These are phyloP conservation scores for Brassica juncea DNA, from an alignment of 345 rosid genomes.

Conservation along the genomic window DNA sequence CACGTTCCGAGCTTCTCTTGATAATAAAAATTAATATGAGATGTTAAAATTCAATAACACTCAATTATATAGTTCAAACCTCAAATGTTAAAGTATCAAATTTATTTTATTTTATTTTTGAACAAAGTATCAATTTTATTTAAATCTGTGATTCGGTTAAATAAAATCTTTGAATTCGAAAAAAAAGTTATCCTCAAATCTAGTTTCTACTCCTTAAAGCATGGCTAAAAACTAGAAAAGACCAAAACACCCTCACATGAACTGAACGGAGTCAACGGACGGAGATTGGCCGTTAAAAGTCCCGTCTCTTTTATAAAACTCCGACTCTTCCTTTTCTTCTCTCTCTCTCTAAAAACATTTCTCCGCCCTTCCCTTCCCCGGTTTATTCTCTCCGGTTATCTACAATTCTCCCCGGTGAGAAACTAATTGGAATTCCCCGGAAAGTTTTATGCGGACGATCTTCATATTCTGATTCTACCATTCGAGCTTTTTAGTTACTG, in stretches of 20 bases:
- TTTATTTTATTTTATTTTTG: too few species aligned
- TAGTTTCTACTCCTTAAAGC: neutral
- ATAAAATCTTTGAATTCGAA: too few species aligned
- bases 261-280: neutral
- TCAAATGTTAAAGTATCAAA: too few species aligned
- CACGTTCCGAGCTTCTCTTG: conserved; percentile 62
- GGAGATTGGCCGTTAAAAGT: neutral
- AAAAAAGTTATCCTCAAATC: too few species aligned
- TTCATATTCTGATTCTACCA: neutral
- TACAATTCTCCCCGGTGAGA: neutral
- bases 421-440: neutral
- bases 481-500: neutral
- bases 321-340: neutral
- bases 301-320: neutral
- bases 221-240: neutral
- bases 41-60: too few species aligned
- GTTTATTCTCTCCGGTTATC: neutral
- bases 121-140: too few species aligned
- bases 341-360: neutral
- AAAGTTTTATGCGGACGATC: neutral
- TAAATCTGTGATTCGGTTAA: too few species aligned
- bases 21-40: conserved; percentile 15
- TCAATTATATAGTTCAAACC: too few species aligned
- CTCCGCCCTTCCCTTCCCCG: neutral
- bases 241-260: neutral